Conservation (phyloP, 495 filamentous ascomycete genomes). For the Daldinia caldariorum region DNA sequence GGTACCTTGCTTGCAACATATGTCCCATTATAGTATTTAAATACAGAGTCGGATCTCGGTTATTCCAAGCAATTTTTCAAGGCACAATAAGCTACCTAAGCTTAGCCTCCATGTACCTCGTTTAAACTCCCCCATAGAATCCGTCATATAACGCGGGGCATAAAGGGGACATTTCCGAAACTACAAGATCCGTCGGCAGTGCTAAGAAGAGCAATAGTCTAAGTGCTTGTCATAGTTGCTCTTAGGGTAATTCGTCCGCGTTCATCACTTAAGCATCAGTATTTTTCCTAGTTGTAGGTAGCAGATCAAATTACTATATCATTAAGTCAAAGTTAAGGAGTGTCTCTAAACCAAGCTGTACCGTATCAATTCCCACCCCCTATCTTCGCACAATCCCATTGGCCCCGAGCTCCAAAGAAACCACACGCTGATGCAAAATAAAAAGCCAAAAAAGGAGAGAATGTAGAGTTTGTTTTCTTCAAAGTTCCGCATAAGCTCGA, state of each 20-base stretch:
- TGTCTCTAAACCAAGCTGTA: not conserved
- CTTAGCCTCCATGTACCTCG: too few species aligned
- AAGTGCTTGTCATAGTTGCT: too few species aligned
- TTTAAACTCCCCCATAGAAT: too few species aligned
- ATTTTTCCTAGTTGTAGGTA: not conserved
- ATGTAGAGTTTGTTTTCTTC: not conserved
- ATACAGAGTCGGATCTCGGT: too few species aligned
- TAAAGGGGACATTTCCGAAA: too few species aligned
- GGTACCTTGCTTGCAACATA: constrained; percentile 17
- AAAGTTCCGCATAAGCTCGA: not conserved
- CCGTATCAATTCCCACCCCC: not conserved
- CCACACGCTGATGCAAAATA: not conserved
- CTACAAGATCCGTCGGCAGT: too few species aligned
- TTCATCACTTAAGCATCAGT: not conserved
- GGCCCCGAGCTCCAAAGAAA: not conserved
- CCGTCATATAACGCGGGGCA: too few species aligned
- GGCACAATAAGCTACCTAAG: too few species aligned
- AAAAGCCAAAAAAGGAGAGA: not conserved
- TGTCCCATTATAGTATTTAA: constrained; percentile 3
- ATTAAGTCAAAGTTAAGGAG: not conserved
- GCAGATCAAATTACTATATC: not conserved
- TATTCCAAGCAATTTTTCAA: too few species aligned
- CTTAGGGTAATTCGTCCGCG: not conserved
- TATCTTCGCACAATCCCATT: not conserved
- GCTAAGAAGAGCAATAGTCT: too few species aligned